phyloP scores from a whole-genome alignment of 2,329 filamentous ascomycete genomes.

The Phialophora macrospora region DNA sequence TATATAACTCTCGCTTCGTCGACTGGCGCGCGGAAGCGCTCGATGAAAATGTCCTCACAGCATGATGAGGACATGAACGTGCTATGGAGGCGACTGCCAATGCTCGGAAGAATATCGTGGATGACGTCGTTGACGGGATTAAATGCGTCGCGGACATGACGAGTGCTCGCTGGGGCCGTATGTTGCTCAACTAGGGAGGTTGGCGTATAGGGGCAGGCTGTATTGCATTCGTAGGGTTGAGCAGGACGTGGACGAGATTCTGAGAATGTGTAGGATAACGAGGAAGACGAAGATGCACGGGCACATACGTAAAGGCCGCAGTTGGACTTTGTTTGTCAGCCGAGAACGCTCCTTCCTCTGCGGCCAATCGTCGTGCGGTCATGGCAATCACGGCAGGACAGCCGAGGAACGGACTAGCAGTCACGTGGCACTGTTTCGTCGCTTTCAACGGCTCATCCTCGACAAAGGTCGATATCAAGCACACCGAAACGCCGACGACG shows the following conservation, averaged over 20 bases:
- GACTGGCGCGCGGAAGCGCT: constrained; percentile 50
- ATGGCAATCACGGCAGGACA: constrained; percentile 7
- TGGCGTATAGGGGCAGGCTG: background rate
- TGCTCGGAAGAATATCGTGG: constrained; percentile 48
- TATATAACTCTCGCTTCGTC: constrained; percentile 62
- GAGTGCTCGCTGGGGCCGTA: constrained; percentile 6
- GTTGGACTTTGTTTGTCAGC: constrained; percentile 10
- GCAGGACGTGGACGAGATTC: background rate
- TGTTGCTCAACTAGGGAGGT: background rate
- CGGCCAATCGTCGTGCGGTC: constrained; percentile 11
- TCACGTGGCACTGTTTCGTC: background rate
- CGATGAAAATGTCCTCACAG: constrained; percentile 56
- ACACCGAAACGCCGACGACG: background rate
- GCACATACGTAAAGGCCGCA: background rate
- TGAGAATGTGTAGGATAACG: background rate
- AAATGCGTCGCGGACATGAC: constrained; percentile 50
- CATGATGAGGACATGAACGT: constrained; percentile 47
- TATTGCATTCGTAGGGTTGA: background rate
- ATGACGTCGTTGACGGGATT: constrained; percentile 55
- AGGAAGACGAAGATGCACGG: background rate
- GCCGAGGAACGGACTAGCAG: background rate
- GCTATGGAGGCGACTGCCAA: constrained; percentile 46
- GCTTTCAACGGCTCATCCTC: background rate
- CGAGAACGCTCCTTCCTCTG: too few relatives aligned
- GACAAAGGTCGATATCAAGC: background rate